Conservation (phyloP, 1,139 yeast species). For the Hanseniaspora gamundiae region DNA sequence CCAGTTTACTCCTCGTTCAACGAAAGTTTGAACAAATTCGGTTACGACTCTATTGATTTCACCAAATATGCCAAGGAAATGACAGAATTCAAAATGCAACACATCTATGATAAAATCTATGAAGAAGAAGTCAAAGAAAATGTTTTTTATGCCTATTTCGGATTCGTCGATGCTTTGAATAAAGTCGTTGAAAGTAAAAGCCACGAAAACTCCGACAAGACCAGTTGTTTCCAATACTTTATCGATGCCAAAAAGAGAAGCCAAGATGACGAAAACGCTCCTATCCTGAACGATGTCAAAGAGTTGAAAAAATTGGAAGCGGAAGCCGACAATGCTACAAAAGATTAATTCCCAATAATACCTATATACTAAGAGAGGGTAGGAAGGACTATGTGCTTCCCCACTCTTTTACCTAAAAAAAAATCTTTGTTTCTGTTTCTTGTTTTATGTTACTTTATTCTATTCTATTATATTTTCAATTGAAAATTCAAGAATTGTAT, state of each 20-base stretch:
- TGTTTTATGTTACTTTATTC: too few relatives aligned
- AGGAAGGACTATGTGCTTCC: too few relatives aligned
- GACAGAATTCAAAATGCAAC: conserved; percentile 77
- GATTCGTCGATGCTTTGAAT: conserved; percentile 67
- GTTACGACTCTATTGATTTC: conserved; percentile 70
- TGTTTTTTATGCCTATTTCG: conserved; percentile 78
- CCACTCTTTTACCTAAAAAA: too few relatives aligned
- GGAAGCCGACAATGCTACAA: conserved; percentile 1
- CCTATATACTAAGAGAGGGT: too few relatives aligned
- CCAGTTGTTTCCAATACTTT: conserved; percentile 4
- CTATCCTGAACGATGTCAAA: conserved; percentile 6
- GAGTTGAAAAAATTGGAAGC: conserved; percentile 6
- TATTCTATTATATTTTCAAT: too few relatives aligned
- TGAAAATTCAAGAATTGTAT: too few relatives aligned
- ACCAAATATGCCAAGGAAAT: conserved; percentile 55
- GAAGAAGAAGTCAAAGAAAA: conserved; percentile 80
- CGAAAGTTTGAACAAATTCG: conserved; percentile 54
- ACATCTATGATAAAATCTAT: conserved; percentile 84
- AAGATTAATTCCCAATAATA: background rate
- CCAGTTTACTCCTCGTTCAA: conserved; percentile 90
- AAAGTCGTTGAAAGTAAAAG: conserved; percentile 12
- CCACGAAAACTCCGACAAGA: conserved; percentile 7
- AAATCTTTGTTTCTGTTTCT: too few relatives aligned
- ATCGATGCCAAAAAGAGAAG: conserved; percentile 7
- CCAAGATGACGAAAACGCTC: conserved; percentile 6